Percentiles rank a stretch among this genome's conserved stretches.
Conservation (phyloP, 163 green algal species). For the Coccomyxa subellipsoidea region DNA sequence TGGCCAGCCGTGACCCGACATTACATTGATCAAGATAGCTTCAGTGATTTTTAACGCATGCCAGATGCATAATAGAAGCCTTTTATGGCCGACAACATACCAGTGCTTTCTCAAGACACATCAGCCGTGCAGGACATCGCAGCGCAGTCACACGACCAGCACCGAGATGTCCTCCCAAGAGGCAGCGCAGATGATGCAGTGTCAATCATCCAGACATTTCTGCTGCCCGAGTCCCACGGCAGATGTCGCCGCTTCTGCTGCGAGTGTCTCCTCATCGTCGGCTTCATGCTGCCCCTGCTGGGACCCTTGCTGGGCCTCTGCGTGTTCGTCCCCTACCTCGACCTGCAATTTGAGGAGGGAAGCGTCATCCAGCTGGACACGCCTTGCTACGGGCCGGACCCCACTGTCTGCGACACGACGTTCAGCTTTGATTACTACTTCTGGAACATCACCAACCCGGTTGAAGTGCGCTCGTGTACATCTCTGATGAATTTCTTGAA, state of each 20-base stretch:
- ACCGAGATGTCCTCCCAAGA: not conserved
- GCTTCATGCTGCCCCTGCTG: conserved; percentile 27
- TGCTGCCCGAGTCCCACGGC: not conserved
- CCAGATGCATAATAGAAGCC: not conserved
- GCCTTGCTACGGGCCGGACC: conserved; percentile 26
- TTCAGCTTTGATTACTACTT: conserved; percentile 26
- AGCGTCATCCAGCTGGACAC: conserved; percentile 30
- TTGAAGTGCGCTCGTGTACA: conserved; percentile 13
- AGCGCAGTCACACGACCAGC: not conserved
- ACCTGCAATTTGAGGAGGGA: conserved; percentile 20
- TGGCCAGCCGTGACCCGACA: not conserved
- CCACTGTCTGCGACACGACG: not conserved
- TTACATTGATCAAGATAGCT: not conserved
- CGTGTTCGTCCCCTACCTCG: conserved; percentile 32
- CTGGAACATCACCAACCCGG: conserved; percentile 38
- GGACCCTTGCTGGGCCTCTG: conserved; percentile 33
- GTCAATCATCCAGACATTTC: conserved; percentile 15
- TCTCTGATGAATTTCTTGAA: not conserved
- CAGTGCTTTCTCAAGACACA: not conserved
- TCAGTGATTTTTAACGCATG: not conserved
- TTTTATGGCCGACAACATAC: not conserved
- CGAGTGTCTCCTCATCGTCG: conserved; percentile 13
- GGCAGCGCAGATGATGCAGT: not conserved
- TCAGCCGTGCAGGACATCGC: not conserved
- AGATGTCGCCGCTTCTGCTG: conserved; percentile 21